Base-by-base conservation (phyloP, 768 basidiomycete genomes). In the Boletus subcaerulescens region DNA sequence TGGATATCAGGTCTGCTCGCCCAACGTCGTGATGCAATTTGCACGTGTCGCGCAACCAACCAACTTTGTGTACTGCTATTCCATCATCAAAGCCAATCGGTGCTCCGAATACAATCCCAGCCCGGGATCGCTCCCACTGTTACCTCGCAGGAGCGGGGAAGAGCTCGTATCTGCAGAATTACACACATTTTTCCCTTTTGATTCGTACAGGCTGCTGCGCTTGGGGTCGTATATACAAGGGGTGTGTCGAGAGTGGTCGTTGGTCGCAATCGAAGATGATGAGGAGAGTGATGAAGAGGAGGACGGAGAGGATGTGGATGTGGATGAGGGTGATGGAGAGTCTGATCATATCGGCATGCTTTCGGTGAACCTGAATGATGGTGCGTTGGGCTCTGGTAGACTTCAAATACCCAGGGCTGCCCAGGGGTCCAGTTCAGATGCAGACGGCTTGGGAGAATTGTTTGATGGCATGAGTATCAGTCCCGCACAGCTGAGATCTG, bases 161-260 rank as follows among this genome's bases (percentile, higher is more conserved):
- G 73, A 68, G 47, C 72, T 73, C 45, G 62, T 77, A 55, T 81
- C 81, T 48, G 76, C 81, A 9, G 93, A 95, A 56, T 77, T 98
- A 51, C 93, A 93, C 66, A 85, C 87, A 12, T 98, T 98, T 76
- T 99, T 99, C 77, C 97, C 97, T 0, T 99, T 99, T 68, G 97
- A 99, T 70, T 97, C 97, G 3, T 98, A 93, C 76, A 89, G 86
- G 55, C 83, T 99, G 5, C 89, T 92, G 0, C 80, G 84, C 53
- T 93, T 91, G 36, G 77, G 80, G 31, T 69, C 72, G 20, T 97
- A 86, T 64, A 89, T 99, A 51, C 85, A 91, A 50, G 78, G 77
- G 10, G 81, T 97, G 26, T 99, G 97, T 65, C 78, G 94, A 43
- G 91, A 95, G 56, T 99, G 96, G 96, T 76, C 84, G 17, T 76